A percentile compares a stretch with the other conserved stretches of the same genome.
These are phyloP conservation scores for Cutaneotrichosporon mucoides DNA, from an alignment of 1,284 basidiomycete genomes.

Conservation along the genomic window DNA sequence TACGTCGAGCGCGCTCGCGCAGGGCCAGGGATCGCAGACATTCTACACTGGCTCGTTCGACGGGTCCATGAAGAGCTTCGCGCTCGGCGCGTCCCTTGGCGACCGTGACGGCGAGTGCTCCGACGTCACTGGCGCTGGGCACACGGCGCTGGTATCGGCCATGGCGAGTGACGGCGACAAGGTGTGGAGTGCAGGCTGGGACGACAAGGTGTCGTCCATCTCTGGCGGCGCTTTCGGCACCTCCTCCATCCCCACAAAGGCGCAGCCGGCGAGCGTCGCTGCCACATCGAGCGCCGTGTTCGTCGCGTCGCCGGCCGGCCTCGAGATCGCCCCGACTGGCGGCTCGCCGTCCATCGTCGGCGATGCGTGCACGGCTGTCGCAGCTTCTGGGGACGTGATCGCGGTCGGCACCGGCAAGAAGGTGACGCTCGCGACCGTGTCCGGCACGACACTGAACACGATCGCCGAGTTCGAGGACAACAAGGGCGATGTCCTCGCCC, in stretches of 20 bases:
- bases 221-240: conserved; percentile 54
- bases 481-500: conserved; percentile 65
- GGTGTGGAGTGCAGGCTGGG: conserved; percentile 69
- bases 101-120: conserved; percentile 50
- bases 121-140: conserved; percentile 61
- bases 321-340: conserved; percentile 55
- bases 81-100: conserved; percentile 23
- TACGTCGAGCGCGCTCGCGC: conserved; percentile 59
- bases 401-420: conserved; percentile 56
- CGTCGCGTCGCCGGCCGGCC: conserved; percentile 60
- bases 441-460: conserved; percentile 21
- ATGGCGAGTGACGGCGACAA: conserved; percentile 53
- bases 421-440: conserved; percentile 50
- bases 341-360: conserved; percentile 22
- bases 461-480: conserved; percentile 61
- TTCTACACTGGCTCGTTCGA: conserved; percentile 81
- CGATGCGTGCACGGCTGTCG: conserved; percentile 36
- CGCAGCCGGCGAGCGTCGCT: conserved; percentile 71
- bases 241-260: conserved; percentile 46
- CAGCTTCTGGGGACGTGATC: conserved; percentile 35
- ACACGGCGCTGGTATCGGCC: conserved; percentile 67
- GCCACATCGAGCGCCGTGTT: conserved; percentile 63
- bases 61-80: conserved; percentile 68
- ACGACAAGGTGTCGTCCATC: conserved; percentile 65
- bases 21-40: conserved; percentile 49